These are phyloP conservation scores for Jasminum sambac DNA, from an alignment of 257 asterid genomes.

Conservation along the genomic window DNA sequence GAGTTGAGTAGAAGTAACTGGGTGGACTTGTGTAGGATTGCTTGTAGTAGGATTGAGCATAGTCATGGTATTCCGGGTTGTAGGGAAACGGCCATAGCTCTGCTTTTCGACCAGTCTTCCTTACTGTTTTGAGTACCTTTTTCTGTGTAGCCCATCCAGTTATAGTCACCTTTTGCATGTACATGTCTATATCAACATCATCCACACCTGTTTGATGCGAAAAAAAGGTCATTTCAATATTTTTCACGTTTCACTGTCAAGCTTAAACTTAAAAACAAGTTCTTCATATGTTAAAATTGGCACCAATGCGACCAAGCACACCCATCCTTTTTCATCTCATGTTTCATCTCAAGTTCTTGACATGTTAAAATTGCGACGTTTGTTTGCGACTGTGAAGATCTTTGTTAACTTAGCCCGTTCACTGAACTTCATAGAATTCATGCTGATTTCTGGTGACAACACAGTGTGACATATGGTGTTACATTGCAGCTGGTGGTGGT, in stretches of 20 bases:
- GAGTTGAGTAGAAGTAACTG: constrained; percentile 13
- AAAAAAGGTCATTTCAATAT: background rate
- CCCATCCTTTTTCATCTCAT: too few relatives aligned
- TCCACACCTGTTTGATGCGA: constrained; percentile 46
- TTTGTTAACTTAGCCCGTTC: too few relatives aligned
- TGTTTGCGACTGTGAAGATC: too few relatives aligned
- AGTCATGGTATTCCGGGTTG: constrained; percentile 61
- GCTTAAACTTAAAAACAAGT: too few relatives aligned
- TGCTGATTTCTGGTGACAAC: too few relatives aligned
- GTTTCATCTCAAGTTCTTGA: too few relatives aligned
- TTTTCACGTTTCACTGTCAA: too few relatives aligned
- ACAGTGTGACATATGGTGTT: too few relatives aligned
- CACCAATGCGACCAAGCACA: too few relatives aligned
- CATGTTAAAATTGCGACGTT: too few relatives aligned
- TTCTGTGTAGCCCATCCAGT: constrained; percentile 60
- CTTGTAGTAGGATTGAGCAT: constrained; percentile 42
- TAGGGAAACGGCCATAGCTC: constrained; percentile 84
- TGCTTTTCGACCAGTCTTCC: constrained; percentile 56
- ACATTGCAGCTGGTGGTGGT: too few relatives aligned
- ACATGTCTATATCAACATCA: constrained; percentile 59
- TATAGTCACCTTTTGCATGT: constrained; percentile 68
- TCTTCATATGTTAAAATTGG: too few relatives aligned
- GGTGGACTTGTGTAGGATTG: constrained; percentile 28
- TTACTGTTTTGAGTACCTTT: constrained; percentile 57
- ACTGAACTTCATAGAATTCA: background rate